Evolutionary conservation across 2,329 filamentous ascomycete genomes (phyloP), one percentile per base, ranked within the genome.

Genomic region (Phoma sp.): DNA sequence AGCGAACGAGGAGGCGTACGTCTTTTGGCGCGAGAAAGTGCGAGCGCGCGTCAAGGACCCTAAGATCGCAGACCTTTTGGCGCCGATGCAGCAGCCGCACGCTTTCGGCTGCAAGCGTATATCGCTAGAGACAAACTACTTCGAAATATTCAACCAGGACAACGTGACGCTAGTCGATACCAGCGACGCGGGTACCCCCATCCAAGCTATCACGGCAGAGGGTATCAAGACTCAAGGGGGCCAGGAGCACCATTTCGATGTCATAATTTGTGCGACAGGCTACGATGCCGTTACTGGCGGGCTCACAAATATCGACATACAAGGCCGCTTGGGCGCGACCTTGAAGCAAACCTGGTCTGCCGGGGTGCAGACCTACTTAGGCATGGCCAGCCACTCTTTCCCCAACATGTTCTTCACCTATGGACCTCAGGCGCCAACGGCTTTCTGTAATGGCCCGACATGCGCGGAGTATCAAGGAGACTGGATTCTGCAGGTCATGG

Each of bases 371-470:
- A 38, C 43, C 3, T 47, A 47, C 43, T 33, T 47, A 9, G 33
- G 13, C 13, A 27, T 47, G 32, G 36, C 43, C 9, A 3, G 11
- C 2, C n/a, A 33, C 9, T 29, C 23, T 8, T 47, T 47, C 24
- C 43, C 43, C 3, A 47, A 47, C 10, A n/a, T 47, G 14, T 47
- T 47, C 43, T 38, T 24, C 22, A 33, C 36, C 4, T 38, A 33
- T 23, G 43, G 43, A 10, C 43, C 43, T 2, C 43, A 47, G n/a
- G 81, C 75, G 0, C 84, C 84, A 0, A 85, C 83, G 0, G 77
- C 82, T 0, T 72, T 86, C 69, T 64, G 76, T 62, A 87, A 86
- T 59, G 84, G 83, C 0, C 84, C 85, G 0, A 78, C 79, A 0
- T 78, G 75, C 1, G 78, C 82, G 7, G 82, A 86, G 57, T 63